Evolutionary conservation across 257 asterid genomes (phyloP), one percentile per base, ranked within the genome.

Genomic region (Ligustrum vulgare): DNA sequence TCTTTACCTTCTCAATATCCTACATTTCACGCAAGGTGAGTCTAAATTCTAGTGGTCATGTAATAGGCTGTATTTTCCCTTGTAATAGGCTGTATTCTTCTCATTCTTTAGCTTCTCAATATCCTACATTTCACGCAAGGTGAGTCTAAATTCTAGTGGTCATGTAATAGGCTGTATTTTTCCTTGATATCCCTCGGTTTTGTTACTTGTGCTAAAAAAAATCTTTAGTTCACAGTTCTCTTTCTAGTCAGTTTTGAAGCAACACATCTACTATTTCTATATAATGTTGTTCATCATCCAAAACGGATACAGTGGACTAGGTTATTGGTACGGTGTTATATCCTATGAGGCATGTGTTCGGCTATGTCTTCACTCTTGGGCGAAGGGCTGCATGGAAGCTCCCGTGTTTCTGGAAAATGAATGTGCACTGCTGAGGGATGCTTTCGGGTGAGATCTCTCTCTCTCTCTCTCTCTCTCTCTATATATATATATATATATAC

Each of bases 71-170:
- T 33, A 37, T 33, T 35, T 13, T 18, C 60, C 18, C 31, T 28
- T 28, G 31, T 28, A n/a, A n/a, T n/a, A n/a, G n/a, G 78, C 85
- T 72, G 81, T 58, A 37, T 86, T n/a, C 94, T 69, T 88, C 88
- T 66, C 78, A 76, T 74, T 69, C 90, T 34, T 72, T 86, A 32
- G 88, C 90, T 65, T 83, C 91, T 54, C 86, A 86, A 71, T 84
- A 84, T 78, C 99, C 99, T 77, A 92, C 96, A 67, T 94, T 72
- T 82, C 97, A 92, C 77, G 98, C 99, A 60, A 92, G 98, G 99
- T 94, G 3, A 74, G 68, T 69, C 71, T 37, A 34, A 71, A 25
- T 32, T 60, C 34, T 70, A 4, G 28, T 70, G 32, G 7, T 72
- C 11, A 32, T 63, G 43, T 35, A 67, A 43, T 69, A 37, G 36